Base-by-base conservation (phyloP, 495 filamentous ascomycete species). In the Trichoderma reesei region DNA sequence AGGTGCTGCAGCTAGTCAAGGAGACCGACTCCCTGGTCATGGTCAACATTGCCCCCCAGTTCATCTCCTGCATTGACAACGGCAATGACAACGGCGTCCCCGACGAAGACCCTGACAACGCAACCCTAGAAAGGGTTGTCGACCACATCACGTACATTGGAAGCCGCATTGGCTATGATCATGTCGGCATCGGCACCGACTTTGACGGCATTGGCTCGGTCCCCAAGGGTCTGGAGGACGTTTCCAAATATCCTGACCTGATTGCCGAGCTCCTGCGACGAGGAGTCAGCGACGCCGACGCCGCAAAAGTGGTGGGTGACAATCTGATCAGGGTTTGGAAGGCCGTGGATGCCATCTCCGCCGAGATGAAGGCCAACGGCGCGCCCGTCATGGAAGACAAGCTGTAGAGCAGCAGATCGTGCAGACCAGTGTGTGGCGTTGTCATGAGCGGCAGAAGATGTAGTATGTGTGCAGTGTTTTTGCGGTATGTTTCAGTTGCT, bases 231-330 rank as follows among this genome's bases (percentile, higher is more conserved):
- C 66, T 91, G 66, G 85, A 85, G 26, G 91, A 96, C 74, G 92
- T 97, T 36, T 86, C 85, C 60, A 90, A 88, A 71, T 96, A 86
- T 72, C 93, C 94, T 1, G 84, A 85, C 59, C 73, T 98, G 63
- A 83, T 97, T 6, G 86, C 82, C 6, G 89, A 92, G 73, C 71
- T 93, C 61, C 73, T 94, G 64, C 73, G 71, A 44, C 80, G 84
- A 20, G 90, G 88, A 2, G 76, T 92, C 31, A 86, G 80, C 16
- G 87, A 91, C 66, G 71, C 75, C 54, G 85, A 94, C 67, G 87
- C 81, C 1, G 77, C 71, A 31, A 87, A 88, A 68, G 76, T 94
- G 1, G 87, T 82, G 0, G 90, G 90, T 0, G 86, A 83, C 1
- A 94, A 94, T 70, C 63, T 92, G 1, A 71, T 94, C 38, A 81